Percentiles rank a stretch among this genome's conserved stretches.
Conservation (phyloP, 2,329 filamentous ascomycete genomes). For the Macroventuria anomochaeta region DNA sequence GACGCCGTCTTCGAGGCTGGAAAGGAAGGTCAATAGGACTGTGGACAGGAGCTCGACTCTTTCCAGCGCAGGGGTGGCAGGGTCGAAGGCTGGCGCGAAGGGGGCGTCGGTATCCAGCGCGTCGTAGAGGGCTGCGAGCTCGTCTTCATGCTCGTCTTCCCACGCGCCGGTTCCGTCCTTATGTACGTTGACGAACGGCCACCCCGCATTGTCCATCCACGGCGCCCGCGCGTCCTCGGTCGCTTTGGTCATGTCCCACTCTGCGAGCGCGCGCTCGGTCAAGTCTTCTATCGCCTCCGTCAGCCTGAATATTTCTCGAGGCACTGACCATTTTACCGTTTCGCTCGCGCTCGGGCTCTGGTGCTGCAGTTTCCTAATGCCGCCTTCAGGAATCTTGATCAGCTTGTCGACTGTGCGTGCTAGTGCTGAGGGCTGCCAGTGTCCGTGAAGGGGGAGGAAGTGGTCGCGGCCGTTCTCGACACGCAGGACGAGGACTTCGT, state of each 20-base stretch:
- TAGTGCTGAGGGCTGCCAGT: constrained; percentile 83
- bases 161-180: constrained; percentile 51
- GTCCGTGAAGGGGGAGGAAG: constrained; percentile 81
- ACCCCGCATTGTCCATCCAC: constrained; percentile 62
- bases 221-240: constrained; percentile 50
- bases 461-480: constrained; percentile 86
- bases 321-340: constrained; percentile 77
- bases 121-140: constrained; percentile 58
- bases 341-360: constrained; percentile 52
- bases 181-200: constrained; percentile 62
- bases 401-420: constrained; percentile 88
- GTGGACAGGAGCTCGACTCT: constrained; percentile 78
- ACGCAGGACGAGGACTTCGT: constrained; percentile 87
- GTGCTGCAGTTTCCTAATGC: constrained; percentile 74
- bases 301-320: constrained; percentile 86
- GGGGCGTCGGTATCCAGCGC: constrained; percentile 75
- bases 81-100: constrained; percentile 64
- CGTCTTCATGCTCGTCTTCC: constrained; percentile 52
- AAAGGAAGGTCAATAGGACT: constrained; percentile 75
- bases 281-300: constrained; percentile 77
- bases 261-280: constrained; percentile 64
- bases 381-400: constrained; percentile 79
- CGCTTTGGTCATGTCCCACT: constrained; percentile 65
- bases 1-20: constrained; percentile 78
- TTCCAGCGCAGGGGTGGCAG: constrained; percentile 66